phyloP scores from a whole-genome alignment of 768 basidiomycete species.

The Boletellus ananiceps region DNA sequence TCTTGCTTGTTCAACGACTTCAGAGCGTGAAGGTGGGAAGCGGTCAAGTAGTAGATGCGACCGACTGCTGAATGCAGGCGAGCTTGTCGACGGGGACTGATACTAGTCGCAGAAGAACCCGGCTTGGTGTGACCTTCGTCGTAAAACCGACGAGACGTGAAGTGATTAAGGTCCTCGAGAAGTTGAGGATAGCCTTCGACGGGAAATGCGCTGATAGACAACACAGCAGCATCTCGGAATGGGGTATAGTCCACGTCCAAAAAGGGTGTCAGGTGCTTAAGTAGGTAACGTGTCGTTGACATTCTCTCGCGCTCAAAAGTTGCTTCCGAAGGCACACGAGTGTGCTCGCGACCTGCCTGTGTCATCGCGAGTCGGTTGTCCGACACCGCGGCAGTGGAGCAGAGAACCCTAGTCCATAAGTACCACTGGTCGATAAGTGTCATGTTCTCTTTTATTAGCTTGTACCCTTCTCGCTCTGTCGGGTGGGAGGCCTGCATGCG shows the following conservation, averaged over 20 bases:
- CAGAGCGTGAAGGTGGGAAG: constrained; percentile 68
- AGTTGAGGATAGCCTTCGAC: constrained; percentile 71
- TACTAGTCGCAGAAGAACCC: constrained; percentile 39
- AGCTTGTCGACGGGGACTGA: constrained; percentile 66
- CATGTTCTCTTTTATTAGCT: constrained; percentile 53
- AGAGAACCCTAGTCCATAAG: constrained; percentile 80
- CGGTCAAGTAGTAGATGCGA: constrained; percentile 83
- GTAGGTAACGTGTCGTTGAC: constrained; percentile 76
- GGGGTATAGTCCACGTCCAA: constrained; percentile 79
- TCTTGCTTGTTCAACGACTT: constrained; percentile 64
- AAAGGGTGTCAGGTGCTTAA: constrained; percentile 82
- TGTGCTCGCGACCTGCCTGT: constrained; percentile 57
- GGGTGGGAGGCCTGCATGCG: constrained; percentile 37
- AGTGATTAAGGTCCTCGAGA: constrained; percentile 76
- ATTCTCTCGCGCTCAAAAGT: constrained; percentile 79
- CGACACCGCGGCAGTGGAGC: constrained; percentile 67
- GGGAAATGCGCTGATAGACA: constrained; percentile 86
- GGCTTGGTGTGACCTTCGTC: constrained; percentile 56
- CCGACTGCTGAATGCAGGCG: constrained; percentile 83
- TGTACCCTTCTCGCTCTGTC: constrained; percentile 49
- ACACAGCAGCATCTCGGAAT: constrained; percentile 82
- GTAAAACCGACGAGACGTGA: constrained; percentile 79
- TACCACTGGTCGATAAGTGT: constrained; percentile 72
- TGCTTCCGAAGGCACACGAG: constrained; percentile 64
- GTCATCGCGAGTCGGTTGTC: constrained; percentile 57